Percentiles rank a stretch among this genome's conserved stretches.
phyloP scores from a whole-genome alignment of 495 filamentous ascomycete genomes.

The Pyrenula massariospora region DNA sequence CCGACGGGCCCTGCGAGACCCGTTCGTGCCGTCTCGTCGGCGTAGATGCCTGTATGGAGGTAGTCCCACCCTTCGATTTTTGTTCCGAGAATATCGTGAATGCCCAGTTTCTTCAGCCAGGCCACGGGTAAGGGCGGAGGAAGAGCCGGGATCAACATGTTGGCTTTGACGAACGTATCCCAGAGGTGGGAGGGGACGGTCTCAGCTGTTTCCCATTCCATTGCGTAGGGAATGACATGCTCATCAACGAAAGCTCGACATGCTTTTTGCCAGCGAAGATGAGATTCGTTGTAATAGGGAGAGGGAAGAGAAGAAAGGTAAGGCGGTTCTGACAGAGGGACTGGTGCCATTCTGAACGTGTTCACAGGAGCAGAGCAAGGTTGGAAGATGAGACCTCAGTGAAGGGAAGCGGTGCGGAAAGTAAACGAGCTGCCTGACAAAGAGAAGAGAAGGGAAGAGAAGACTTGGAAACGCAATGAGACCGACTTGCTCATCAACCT shows the following conservation, averaged over 20 bases:
- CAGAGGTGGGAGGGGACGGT: slow-evolving; percentile 52
- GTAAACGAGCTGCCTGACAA: no score
- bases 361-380: no score
- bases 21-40: slow-evolving; percentile 56
- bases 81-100: slow-evolving; percentile 51
- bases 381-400: no score
- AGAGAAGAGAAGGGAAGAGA: no score
- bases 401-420: no score
- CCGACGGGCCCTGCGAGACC: slow-evolving; percentile 49
- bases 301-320: slow-evolving; percentile 59
- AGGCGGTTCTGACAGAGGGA: slow-evolving; percentile 67
- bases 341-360: slow-evolving; percentile 13
- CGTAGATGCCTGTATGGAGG: slow-evolving; percentile 55
- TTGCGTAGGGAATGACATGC: slow-evolving; percentile 45
- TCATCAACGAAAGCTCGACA: slow-evolving; percentile 52
- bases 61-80: slow-evolving; percentile 69
- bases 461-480: no score
- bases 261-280: slow-evolving; percentile 52
- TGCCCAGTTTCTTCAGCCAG: slow-evolving; percentile 52
- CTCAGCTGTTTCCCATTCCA: slow-evolving; percentile 55
- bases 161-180: slow-evolving; percentile 42
- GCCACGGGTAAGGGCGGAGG: slow-evolving; percentile 55
- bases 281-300: slow-evolving; percentile 52
- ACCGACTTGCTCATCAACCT: no score
- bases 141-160: slow-evolving; percentile 54